These are phyloP conservation scores for Periconia sp. DNA, from an alignment of 2,329 filamentous ascomycete species.

Conservation along the genomic window DNA sequence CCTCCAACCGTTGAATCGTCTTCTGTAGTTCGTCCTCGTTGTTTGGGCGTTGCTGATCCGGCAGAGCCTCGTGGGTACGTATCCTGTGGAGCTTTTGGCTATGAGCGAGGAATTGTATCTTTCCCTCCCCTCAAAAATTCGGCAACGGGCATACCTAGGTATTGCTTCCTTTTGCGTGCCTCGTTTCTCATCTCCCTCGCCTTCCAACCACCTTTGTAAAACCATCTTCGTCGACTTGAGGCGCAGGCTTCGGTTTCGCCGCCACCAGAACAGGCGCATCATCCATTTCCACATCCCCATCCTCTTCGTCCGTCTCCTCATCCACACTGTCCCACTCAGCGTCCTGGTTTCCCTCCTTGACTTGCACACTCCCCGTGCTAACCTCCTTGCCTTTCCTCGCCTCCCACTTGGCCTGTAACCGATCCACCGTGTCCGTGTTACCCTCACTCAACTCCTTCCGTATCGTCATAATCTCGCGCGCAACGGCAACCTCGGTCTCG, in stretches of 20 bases:
- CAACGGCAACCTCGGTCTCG: slow-evolving; percentile 75
- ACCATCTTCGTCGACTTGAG: slow-evolving; percentile 46
- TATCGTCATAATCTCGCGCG: slow-evolving; percentile 70
- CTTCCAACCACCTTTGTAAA: slow-evolving; percentile 47
- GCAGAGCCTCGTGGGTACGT: background rate
- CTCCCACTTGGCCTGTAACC: slow-evolving; percentile 64
- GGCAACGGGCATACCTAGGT: too few species aligned
- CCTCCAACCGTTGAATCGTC: background rate
- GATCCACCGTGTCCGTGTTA: slow-evolving; percentile 65
- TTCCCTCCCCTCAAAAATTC: background rate
- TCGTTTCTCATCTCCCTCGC: slow-evolving; percentile 35
- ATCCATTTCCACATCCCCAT: slow-evolving; percentile 39
- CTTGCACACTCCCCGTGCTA: slow-evolving; percentile 48
- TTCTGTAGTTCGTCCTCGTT: background rate
- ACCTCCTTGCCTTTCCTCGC: slow-evolving; percentile 61
- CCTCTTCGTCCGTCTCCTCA: slow-evolving; percentile 52
- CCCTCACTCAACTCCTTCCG: slow-evolving; percentile 66
- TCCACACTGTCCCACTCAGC: slow-evolving; percentile 46
- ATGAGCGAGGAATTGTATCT: background rate
- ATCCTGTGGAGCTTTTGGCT: background rate
- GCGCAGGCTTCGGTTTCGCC: slow-evolving; percentile 36
- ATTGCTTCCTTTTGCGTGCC: background rate
- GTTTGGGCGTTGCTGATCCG: background rate
- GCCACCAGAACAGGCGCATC: slow-evolving; percentile 40
- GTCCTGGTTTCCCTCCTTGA: slow-evolving; percentile 61